Conservation (phyloP, 345 rosid genomes). For the Citrus australasica region DNA sequence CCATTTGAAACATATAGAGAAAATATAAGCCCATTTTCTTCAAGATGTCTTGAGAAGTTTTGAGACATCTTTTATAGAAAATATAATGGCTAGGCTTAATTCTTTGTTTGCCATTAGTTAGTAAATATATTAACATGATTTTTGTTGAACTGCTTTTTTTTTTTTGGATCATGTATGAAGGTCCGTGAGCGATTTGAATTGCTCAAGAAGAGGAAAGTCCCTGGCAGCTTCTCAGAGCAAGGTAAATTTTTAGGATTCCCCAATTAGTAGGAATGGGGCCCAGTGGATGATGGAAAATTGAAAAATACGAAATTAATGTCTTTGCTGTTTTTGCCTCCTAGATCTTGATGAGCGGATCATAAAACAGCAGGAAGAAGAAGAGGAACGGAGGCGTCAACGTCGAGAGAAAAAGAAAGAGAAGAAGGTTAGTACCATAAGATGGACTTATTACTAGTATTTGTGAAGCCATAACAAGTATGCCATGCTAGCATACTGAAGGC, state of each 20-base stretch:
- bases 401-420: constrained; percentile 94
- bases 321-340: constrained; percentile 10
- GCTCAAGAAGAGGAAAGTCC: constrained; percentile 78
- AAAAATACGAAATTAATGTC: not conserved
- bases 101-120: not conserved
- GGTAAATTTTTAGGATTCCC: constrained; percentile 35
- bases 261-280: not conserved
- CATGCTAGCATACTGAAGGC: not conserved
- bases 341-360: constrained; percentile 88
- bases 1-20: not conserved
- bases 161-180: constrained; percentile 31
- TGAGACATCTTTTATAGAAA: not conserved
- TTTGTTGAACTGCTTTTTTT: not conserved
- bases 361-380: constrained; percentile 92
- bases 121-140: not conserved
- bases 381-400: constrained; percentile 71
- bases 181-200: constrained; percentile 85
- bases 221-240: constrained; percentile 90
- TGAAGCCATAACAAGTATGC: not conserved
- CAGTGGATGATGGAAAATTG: not conserved
- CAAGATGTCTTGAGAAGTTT: not conserved
- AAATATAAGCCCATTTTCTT: not conserved
- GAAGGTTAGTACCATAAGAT: constrained; percentile 48
- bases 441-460: not conserved
- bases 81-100: not conserved